phyloP scores from a whole-genome alignment of 2,329 filamentous ascomycete species.

The Capronia americana region DNA sequence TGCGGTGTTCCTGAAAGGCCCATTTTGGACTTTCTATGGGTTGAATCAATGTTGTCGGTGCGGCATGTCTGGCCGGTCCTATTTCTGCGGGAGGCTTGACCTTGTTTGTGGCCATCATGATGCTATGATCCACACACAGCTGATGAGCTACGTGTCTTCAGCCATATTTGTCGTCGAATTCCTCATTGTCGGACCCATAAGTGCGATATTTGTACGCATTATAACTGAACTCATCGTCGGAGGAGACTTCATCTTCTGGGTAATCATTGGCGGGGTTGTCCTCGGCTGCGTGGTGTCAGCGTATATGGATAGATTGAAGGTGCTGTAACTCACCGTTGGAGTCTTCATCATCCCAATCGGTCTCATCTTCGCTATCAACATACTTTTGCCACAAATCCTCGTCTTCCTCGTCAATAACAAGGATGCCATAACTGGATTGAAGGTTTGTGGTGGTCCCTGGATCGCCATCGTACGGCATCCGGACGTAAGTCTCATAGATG shows the following conservation, averaged over 20 bases:
- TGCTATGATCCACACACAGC: neutral
- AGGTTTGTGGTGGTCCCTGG: slow-evolving; percentile 6
- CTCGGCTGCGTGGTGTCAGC: slow-evolving; percentile 48
- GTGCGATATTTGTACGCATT: slow-evolving; percentile 49
- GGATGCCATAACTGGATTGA: slow-evolving; percentile 48
- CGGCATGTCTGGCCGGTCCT: neutral
- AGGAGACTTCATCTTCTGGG: slow-evolving; percentile 57
- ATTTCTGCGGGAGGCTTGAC: neutral
- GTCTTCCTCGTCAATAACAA: slow-evolving; percentile 59
- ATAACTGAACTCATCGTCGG: slow-evolving; percentile 55
- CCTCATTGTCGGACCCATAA: slow-evolving; percentile 53
- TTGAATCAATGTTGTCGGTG: neutral
- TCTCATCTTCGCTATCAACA: slow-evolving; percentile 59
- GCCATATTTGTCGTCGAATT: slow-evolving; percentile 48
- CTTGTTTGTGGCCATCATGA: neutral
- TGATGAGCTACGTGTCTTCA: neutral
- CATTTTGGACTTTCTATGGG: neutral
- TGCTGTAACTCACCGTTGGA: slow-evolving; percentile 58
- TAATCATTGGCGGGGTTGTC: slow-evolving; percentile 59
- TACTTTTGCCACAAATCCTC: slow-evolving; percentile 65
- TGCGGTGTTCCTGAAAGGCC: neutral
- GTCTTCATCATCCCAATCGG: slow-evolving; percentile 65
- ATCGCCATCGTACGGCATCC: slow-evolving; percentile 48
- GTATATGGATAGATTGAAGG: neutral
- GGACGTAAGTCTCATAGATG: slow-evolving; percentile 68